phyloP scores from a whole-genome alignment of 345 rosid genomes.

The Murraya paniculata region DNA sequence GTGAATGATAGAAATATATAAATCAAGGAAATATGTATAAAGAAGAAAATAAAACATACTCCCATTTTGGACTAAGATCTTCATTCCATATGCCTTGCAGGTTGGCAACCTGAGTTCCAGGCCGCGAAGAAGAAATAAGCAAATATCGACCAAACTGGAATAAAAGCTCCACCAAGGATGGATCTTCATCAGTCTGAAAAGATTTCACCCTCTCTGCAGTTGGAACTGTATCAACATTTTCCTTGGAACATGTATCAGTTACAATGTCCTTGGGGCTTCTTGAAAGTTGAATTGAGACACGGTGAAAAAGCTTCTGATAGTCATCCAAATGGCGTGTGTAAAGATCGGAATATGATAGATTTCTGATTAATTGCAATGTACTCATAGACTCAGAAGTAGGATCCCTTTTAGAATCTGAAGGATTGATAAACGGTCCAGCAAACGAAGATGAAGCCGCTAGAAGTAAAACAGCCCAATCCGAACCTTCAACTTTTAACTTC shows the following conservation, averaged over 20 bases:
- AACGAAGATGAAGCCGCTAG: slow-evolving; percentile 73
- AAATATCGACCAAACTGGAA: slow-evolving; percentile 87
- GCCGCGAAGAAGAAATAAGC: slow-evolving; percentile 85
- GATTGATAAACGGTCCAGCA: slow-evolving; percentile 73
- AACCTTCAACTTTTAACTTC: slow-evolving; percentile 66
- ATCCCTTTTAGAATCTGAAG: slow-evolving; percentile 65
- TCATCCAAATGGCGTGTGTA: slow-evolving; percentile 62
- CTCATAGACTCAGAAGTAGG: slow-evolving; percentile 46
- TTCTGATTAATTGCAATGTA: slow-evolving; percentile 42
- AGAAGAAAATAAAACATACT: slow-evolving; percentile 46
- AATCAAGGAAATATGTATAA: not conserved
- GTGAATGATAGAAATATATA: not conserved
- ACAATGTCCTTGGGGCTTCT: slow-evolving; percentile 34
- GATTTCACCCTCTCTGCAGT: slow-evolving; percentile 74
- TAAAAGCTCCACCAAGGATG: slow-evolving; percentile 73
- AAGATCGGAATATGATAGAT: slow-evolving; percentile 60
- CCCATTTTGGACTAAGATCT: slow-evolving; percentile 79
- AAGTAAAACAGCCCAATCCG: slow-evolving; percentile 72
- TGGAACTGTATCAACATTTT: slow-evolving; percentile 30
- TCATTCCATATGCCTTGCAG: slow-evolving; percentile 95
- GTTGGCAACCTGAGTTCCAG: slow-evolving; percentile 92
- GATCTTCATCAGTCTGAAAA: slow-evolving; percentile 77
- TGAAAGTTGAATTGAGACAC: slow-evolving; percentile 65
- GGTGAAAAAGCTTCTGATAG: slow-evolving; percentile 74
- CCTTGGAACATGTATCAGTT: slow-evolving; percentile 15